Percentiles rank a stretch among this genome's conserved stretches.
Evolutionary conservation across 345 rosid genomes (phyloP).

Genomic region (Excoecaria cochinchinensis): DNA sequence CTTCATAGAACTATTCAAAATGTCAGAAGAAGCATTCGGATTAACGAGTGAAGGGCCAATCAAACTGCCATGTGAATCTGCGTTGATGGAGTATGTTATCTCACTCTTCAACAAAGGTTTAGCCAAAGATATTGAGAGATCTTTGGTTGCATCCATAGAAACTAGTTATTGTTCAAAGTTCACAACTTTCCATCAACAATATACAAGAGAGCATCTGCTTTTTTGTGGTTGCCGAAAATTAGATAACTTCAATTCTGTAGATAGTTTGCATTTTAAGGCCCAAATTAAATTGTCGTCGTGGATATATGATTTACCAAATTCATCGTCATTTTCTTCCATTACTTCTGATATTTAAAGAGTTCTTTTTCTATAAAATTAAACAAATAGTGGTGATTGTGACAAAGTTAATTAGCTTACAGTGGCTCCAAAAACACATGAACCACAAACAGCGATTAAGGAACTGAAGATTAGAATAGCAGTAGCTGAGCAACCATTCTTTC

Average conservation of each 20-base stretch:
- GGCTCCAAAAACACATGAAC: no score
- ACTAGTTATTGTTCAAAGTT: background rate
- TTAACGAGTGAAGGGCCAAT: background rate
- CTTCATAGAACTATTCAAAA: background rate
- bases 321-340: no score
- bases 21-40: slow-evolving; percentile 6
- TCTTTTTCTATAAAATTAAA: no score
- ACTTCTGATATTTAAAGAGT: no score
- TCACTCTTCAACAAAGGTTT: background rate
- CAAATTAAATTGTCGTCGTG: no score
- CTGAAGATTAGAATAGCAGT: no score
- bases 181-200: background rate
- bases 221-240: background rate
- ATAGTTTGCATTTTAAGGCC: background rate
- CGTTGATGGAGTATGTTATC: background rate
- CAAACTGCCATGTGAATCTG: slow-evolving; percentile 11
- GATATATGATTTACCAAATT: no score
- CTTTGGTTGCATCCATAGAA: slow-evolving; percentile 1
- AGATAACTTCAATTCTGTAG: background rate
- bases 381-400: no score
- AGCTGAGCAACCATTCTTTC: no score
- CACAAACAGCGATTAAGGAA: no score
- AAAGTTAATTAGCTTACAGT: no score
- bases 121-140: slow-evolving; percentile 10
- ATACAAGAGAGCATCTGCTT: background rate